phyloP scores from a whole-genome alignment of 2,329 filamentous ascomycete species.

The Ramularia endophylla region DNA sequence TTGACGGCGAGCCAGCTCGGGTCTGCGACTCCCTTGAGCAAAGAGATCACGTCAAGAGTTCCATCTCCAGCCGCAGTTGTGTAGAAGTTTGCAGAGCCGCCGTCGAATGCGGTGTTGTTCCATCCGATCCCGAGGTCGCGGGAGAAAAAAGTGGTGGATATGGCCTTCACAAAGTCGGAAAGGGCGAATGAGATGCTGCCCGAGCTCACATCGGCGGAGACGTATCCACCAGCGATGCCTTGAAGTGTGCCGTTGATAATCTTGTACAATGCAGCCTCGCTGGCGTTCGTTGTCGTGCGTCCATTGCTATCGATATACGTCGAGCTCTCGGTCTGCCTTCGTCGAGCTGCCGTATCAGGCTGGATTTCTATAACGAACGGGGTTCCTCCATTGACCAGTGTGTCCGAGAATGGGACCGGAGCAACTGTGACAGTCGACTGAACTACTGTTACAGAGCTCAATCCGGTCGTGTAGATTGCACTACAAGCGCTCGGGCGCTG shows the following conservation, averaged over 20 bases:
- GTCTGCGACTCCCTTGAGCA: conserved; percentile 24
- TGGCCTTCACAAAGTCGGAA: conserved; percentile 17
- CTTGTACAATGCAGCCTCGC: conserved; percentile 25
- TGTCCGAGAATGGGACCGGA: conserved; percentile 24
- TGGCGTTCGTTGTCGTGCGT: conserved; percentile 28
- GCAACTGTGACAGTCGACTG: conserved; percentile 26
- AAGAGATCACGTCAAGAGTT: conserved; percentile 25
- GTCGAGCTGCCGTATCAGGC: conserved; percentile 8
- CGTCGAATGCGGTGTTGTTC: conserved; percentile 29
- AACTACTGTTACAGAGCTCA: conserved; percentile 20
- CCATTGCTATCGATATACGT: conserved; percentile 29
- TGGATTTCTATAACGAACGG: conserved; percentile 29
- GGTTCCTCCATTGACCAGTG: conserved; percentile 25
- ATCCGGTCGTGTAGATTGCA: conserved; percentile 19
- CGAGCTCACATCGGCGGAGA: conserved; percentile 22
- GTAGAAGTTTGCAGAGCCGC: conserved; percentile 29
- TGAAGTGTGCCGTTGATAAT: conserved; percentile 25
- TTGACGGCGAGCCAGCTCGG: conserved; percentile 25
- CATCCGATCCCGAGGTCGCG: conserved; percentile 25
- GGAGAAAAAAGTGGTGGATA: conserved; percentile 27
- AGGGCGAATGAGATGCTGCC: conserved; percentile 24
- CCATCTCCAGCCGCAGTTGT: conserved; percentile 22
- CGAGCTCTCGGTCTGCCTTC: conserved; percentile 18
- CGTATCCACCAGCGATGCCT: conserved; percentile 17
- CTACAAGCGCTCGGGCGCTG: conserved; percentile 24